phyloP scores from a whole-genome alignment of 192 early-diverging fungal genomes.

The Thoreauomyces humboldtii region DNA sequence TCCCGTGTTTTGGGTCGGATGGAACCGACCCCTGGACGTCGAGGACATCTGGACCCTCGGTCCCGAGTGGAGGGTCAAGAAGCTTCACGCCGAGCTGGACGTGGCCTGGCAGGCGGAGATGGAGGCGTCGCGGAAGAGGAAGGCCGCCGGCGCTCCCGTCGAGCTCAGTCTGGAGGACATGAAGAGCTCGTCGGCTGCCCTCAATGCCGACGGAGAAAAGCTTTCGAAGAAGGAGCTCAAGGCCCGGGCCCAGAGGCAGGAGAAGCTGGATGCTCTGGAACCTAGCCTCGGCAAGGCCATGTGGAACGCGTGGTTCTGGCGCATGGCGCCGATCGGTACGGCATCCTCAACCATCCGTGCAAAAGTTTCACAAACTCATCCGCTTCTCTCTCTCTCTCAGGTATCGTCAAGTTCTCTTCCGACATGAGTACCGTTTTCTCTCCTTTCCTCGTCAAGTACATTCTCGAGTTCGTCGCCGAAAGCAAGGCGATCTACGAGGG shows the following conservation, averaged over 20 bases:
- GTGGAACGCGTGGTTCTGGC: slow-evolving; percentile 23
- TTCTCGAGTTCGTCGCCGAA: slow-evolving; percentile 34
- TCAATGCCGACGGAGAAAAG: background rate
- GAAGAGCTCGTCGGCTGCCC: background rate
- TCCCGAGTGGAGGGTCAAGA: slow-evolving; percentile 16
- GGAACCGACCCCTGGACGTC: slow-evolving; percentile 52
- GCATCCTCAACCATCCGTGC: too few species aligned
- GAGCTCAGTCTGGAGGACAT: background rate
- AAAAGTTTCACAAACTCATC: too few species aligned
- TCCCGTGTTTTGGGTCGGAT: slow-evolving; percentile 56
- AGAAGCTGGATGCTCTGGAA: background rate
- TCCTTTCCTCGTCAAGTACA: slow-evolving; percentile 45
- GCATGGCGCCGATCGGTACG: slow-evolving; percentile 18
- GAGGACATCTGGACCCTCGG: slow-evolving; percentile 58
- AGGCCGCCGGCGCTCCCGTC: background rate
- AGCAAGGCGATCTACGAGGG: background rate
- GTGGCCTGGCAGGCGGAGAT: slow-evolving; percentile 36
- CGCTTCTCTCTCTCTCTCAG: background rate
- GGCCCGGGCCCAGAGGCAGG: background rate
- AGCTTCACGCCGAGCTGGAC: slow-evolving; percentile 35
- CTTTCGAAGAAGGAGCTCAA: background rate
- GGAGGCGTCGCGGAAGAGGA: too few species aligned
- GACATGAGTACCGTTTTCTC: slow-evolving; percentile 20
- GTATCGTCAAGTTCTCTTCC: background rate
- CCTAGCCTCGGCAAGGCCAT: slow-evolving; percentile 24